Evolutionary conservation across 805 yeast species (phyloP), one percentile per base, ranked within the genome.

Genomic region (Wickerhamiella cacticola): DNA sequence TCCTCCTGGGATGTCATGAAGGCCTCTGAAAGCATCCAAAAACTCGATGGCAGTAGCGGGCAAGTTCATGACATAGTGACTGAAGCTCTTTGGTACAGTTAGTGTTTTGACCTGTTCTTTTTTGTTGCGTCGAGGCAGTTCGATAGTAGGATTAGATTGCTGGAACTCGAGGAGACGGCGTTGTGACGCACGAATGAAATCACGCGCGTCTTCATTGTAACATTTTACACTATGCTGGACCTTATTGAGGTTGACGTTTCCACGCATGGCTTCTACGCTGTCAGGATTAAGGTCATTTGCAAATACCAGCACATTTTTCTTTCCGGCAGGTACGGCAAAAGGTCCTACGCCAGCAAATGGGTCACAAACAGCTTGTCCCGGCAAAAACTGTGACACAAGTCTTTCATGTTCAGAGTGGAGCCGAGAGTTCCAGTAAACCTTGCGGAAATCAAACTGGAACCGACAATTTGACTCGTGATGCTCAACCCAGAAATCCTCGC

Each of bases 291-390:
- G 69, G 63, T 92, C 99, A 61, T 88, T 92, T 9, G 96, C 96
- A 56, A 92, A 69, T 0, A 85, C 94, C 46, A 88, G 62, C 9
- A 79, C 82, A 13, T 74, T 74, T 52, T 81, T 84, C 63, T 82
- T 86, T 12, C 88, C 97, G 0, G 96, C 95, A 0, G 99, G 99
- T 1, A 92, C 77, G 1, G 94, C 89, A 68, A 94, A 92, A 3
- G 99, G 99, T 0, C 99, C 99, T 1, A 92, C 97, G 41, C 99
- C 99, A 0, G 96, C 97, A 77, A 94, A 84, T 0, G 87, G 96
- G 67, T 92, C 99, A 57, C 86, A 85, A 0, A 94, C 82, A 5
- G 86, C 82, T 50, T 81, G 82, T 8, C 82, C 81, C 3, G 75
- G 69, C 36, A 73, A 56, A 56, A 83, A 81, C 33, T 65, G 59